Percentiles rank a stretch among this genome's conserved stretches.
Evolutionary conservation across 805 yeast genomes (phyloP).

Genomic region (Ogataea paradorogensis): DNA sequence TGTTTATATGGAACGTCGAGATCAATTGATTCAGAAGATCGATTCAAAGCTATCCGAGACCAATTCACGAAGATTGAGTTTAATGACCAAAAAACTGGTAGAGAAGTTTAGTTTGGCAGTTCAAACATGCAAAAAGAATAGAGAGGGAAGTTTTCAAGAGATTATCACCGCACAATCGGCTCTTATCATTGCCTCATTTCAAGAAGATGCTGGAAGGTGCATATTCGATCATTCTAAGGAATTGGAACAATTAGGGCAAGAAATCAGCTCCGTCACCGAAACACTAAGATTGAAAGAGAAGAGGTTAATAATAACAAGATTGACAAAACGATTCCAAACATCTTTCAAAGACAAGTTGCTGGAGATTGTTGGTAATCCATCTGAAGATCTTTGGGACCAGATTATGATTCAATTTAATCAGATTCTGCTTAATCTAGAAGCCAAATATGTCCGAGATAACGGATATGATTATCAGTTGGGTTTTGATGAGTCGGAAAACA

Average conservation of each 20-base stretch:
- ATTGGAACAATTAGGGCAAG: slow-evolving; percentile 31
- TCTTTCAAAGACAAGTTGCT: slow-evolving; percentile 51
- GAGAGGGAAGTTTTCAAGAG: slow-evolving; percentile 21
- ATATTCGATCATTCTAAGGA: slow-evolving; percentile 34
- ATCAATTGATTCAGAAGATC: slow-evolving; percentile 45
- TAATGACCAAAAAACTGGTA: slow-evolving; percentile 36
- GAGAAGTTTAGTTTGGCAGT: slow-evolving; percentile 29
- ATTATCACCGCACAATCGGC: slow-evolving; percentile 23
- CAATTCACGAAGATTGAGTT: slow-evolving; percentile 40
- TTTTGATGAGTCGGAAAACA: slow-evolving; percentile 41
- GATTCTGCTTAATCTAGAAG: slow-evolving; percentile 31
- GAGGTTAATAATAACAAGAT: slow-evolving; percentile 39
- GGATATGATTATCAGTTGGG: slow-evolving; percentile 68
- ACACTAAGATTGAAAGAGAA: slow-evolving; percentile 40
- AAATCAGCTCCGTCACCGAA: slow-evolving; percentile 30
- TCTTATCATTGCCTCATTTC: slow-evolving; percentile 28
- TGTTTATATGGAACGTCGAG: slow-evolving; percentile 66
- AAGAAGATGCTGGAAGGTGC: slow-evolving; percentile 34
- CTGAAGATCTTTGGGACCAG: slow-evolving; percentile 57
- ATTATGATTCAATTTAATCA: slow-evolving; percentile 44
- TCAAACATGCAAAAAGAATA: slow-evolving; percentile 23
- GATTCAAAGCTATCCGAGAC: slow-evolving; percentile 44
- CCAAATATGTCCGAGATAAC: slow-evolving; percentile 29
- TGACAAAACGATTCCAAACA: slow-evolving; percentile 44
- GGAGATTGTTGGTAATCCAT: slow-evolving; percentile 48